These are phyloP conservation scores for Coemansia sp. DNA, from an alignment of 192 early-diverging fungal genomes.

Conservation along the genomic window DNA sequence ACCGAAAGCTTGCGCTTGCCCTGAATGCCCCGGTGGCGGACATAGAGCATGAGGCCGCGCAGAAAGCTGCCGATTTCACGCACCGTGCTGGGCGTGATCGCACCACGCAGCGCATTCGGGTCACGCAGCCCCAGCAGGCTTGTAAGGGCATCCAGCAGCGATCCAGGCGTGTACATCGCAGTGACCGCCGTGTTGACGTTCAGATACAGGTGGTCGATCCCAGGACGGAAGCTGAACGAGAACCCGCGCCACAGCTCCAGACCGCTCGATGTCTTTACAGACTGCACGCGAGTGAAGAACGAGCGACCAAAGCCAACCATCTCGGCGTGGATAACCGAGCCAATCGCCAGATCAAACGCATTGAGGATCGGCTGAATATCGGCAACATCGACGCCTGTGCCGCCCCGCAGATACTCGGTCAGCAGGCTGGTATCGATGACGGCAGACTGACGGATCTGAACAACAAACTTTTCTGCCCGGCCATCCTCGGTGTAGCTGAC, in stretches of 20 bases:
- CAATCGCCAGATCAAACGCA: constrained; percentile 79
- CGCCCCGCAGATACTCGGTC: constrained; percentile 29
- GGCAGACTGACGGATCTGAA: constrained; percentile 59
- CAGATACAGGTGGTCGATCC: constrained; percentile 69
- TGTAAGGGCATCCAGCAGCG: constrained; percentile 69
- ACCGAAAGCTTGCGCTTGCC: constrained; percentile 75
- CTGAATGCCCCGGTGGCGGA: constrained; percentile 59
- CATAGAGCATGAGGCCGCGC: constrained; percentile 57
- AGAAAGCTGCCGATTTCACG: constrained; percentile 38
- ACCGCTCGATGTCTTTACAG: constrained; percentile 61
- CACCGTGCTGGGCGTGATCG: constrained; percentile 6
- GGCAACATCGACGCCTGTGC: constrained; percentile 10
- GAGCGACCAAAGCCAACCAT: constrained; percentile 83
- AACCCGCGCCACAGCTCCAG: constrained; percentile 92
- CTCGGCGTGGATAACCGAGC: constrained; percentile 75
- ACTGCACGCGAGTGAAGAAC: constrained; percentile 81
- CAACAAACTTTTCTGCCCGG: constrained; percentile 56
- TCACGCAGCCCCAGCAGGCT: constrained; percentile 64
- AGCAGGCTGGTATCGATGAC: constrained; percentile 58
- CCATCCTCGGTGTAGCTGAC: constrained; percentile 38
- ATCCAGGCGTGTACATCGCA: constrained; percentile 66
- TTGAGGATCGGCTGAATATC: constrained; percentile 57
- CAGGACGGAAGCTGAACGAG: constrained; percentile 83
- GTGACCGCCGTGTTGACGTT: constrained; percentile 74
- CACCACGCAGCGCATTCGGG: constrained; percentile 42